A percentile compares a stretch with the other conserved stretches of the same genome.
Evolutionary conservation across 495 filamentous ascomycete genomes (phyloP).

Genomic region (Bombardia bombarda): DNA sequence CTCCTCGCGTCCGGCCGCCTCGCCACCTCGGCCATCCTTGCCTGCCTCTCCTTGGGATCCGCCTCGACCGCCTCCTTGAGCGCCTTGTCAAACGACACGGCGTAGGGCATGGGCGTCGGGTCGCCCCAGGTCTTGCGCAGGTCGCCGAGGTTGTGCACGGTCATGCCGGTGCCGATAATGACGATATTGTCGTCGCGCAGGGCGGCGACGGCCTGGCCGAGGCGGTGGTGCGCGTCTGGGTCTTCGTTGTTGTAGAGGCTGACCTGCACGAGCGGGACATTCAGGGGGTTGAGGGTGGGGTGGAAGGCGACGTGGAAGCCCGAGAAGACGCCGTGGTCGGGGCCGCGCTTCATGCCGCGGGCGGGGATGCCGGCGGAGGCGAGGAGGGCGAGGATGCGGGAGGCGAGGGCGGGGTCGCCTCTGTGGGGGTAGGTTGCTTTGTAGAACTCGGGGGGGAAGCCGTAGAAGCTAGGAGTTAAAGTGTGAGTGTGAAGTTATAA

Average conservation of each 20-base stretch:
- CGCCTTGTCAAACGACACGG: conserved; percentile 69
- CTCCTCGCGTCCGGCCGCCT: conserved; percentile 59
- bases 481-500: neutral
- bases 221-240: conserved; percentile 58
- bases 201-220: conserved; percentile 59
- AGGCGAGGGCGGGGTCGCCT: conserved; percentile 58
- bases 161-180: conserved; percentile 78
- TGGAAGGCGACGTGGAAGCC: conserved; percentile 66
- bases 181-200: conserved; percentile 67
- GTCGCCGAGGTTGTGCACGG: conserved; percentile 77
- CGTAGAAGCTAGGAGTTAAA: conserved; percentile 52
- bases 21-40: conserved; percentile 51
- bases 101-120: conserved; percentile 53
- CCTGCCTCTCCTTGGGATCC: conserved; percentile 45
- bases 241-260: conserved; percentile 66
- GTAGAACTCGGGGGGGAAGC: conserved; percentile 58
- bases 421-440: conserved; percentile 61
- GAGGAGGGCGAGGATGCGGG: conserved; percentile 54
- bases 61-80: conserved; percentile 61
- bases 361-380: conserved; percentile 54
- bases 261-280: conserved; percentile 74
- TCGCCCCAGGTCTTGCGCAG: conserved; percentile 38
- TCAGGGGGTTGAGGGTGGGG: conserved; percentile 64
- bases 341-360: conserved; percentile 54
- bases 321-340: conserved; percentile 79